A percentile compares a stretch with the other conserved stretches of the same genome.
These are phyloP conservation scores for Plectosphaerella plurivora DNA, from an alignment of 2,329 filamentous ascomycete species.

Conservation along the genomic window DNA sequence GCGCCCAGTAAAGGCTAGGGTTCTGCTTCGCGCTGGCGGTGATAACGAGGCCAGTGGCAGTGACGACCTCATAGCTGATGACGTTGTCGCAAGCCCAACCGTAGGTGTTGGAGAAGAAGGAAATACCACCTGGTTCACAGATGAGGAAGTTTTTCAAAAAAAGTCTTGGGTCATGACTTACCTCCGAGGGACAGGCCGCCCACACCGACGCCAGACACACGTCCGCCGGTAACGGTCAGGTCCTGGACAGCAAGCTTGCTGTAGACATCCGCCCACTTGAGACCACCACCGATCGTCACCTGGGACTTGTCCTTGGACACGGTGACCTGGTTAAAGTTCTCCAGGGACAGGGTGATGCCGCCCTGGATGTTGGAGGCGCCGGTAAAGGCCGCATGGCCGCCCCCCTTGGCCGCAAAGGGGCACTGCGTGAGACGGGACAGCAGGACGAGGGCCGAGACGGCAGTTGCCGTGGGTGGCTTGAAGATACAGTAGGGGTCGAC, in stretches of 20 bases:
- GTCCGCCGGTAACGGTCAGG: constrained; percentile 31
- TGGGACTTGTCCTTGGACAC: constrained; percentile 22
- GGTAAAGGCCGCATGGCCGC: constrained; percentile 38
- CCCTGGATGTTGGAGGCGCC: constrained; percentile 29
- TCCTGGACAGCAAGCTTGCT: constrained; percentile 22
- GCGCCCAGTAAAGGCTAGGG: constrained; percentile 52
- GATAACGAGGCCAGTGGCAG: constrained; percentile 34
- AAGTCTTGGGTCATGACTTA: background rate
- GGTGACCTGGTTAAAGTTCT: constrained; percentile 25
- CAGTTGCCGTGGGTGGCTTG: constrained; percentile 14
- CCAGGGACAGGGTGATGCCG: constrained; percentile 30
- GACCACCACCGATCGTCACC: constrained; percentile 30
- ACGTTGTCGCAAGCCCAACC: constrained; percentile 37
- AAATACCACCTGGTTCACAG: constrained; percentile 24
- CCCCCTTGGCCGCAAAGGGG: constrained; percentile 36
- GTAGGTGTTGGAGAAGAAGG: constrained; percentile 32
- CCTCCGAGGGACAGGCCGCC: constrained; percentile 32
- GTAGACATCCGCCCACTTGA: constrained; percentile 34
- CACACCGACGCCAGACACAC: constrained; percentile 33
- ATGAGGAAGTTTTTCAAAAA: background rate
- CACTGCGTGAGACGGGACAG: constrained; percentile 20
- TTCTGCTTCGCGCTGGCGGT: constrained; percentile 35
- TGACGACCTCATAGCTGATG: constrained; percentile 21
- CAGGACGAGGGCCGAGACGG: constrained; percentile 21
- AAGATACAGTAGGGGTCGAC: constrained; percentile 17